Evolutionary conservation across 2,329 filamentous ascomycete genomes (phyloP).

Genomic region (Colletotrichum spinosum): DNA sequence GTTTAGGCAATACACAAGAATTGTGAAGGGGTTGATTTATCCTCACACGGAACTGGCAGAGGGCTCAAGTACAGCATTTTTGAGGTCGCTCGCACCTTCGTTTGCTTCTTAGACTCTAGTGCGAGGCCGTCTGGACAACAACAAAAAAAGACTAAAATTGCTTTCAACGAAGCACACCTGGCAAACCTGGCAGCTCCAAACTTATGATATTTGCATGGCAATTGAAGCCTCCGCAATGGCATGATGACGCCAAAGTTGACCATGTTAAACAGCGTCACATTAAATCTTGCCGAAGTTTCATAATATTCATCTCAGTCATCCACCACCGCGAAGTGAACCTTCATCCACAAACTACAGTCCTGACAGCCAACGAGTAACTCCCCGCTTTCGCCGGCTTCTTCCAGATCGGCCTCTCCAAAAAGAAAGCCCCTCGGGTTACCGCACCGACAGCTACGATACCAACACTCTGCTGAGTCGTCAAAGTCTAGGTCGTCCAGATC

Average conservation of each 20-base stretch:
- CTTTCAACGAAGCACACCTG: conserved; percentile 48
- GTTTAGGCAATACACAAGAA: conserved; percentile 59
- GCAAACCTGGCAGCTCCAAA: background rate
- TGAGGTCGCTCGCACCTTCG: conserved; percentile 56
- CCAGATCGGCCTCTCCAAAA: conserved; percentile 69
- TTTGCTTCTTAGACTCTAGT: conserved; percentile 68
- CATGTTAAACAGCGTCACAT: no score
- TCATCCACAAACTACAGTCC: conserved; percentile 75
- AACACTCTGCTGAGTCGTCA: conserved; percentile 59
- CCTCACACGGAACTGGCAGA: conserved; percentile 52
- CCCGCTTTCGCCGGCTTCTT: conserved; percentile 67
- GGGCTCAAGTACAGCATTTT: conserved; percentile 60
- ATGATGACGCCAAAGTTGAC: no score
- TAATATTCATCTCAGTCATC: conserved; percentile 38
- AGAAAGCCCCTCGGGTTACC: conserved; percentile 71
- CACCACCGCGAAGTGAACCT: conserved; percentile 71
- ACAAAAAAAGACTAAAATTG: conserved; percentile 64
- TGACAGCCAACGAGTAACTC: conserved; percentile 73
- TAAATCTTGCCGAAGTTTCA: background rate
- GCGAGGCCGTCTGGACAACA: conserved; percentile 66
- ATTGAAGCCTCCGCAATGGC: background rate
- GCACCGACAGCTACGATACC: conserved; percentile 72
- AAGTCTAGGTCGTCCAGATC: conserved; percentile 74
- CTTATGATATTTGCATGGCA: conserved; percentile 36
- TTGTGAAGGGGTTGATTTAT: conserved; percentile 50